These are phyloP conservation scores for Rhodotorula paludigena DNA, from an alignment of 768 basidiomycete genomes.

Conservation along the genomic window DNA sequence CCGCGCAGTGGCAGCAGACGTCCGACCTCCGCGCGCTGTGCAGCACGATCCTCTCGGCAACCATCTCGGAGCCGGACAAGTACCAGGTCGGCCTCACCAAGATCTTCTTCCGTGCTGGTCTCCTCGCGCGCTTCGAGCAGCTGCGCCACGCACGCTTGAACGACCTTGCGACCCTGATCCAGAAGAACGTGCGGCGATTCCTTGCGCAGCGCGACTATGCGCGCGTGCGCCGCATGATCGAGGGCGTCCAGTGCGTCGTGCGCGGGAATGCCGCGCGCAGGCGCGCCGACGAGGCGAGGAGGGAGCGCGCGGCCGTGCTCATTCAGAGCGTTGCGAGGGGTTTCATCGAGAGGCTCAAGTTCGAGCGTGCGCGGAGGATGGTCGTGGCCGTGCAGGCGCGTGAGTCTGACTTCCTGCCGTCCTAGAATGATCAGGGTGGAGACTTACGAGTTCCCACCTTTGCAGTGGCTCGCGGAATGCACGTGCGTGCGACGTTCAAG, in stretches of 20 bases:
- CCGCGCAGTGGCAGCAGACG: slow-evolving; percentile 70
- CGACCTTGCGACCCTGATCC: slow-evolving; percentile 84
- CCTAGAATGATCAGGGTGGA: too few relatives aligned
- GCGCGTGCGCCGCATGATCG: slow-evolving; percentile 63
- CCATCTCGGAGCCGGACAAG: slow-evolving; percentile 89
- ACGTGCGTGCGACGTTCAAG: slow-evolving; percentile 60
- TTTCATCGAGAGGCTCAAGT: slow-evolving; percentile 67
- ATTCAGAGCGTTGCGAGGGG: slow-evolving; percentile 69
- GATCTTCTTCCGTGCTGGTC: slow-evolving; percentile 98
- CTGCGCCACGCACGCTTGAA: slow-evolving; percentile 82
- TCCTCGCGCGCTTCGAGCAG: slow-evolving; percentile 92
- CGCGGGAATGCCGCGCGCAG: slow-evolving; percentile 72
- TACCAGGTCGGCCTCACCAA: slow-evolving; percentile 95
- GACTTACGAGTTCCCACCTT: neutral
- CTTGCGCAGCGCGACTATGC: slow-evolving; percentile 78
- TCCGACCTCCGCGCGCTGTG: slow-evolving; percentile 71
- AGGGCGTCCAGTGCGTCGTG: slow-evolving; percentile 92
- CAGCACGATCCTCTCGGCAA: slow-evolving; percentile 72
- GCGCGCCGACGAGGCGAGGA: slow-evolving; percentile 65
- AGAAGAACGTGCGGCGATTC: slow-evolving; percentile 89
- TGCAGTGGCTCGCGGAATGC: slow-evolving; percentile 68
- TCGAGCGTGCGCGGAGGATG: slow-evolving; percentile 59
- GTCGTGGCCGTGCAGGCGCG: slow-evolving; percentile 76
- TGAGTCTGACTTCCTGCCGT: slow-evolving; percentile 52
- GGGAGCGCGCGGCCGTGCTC: slow-evolving; percentile 66